Evolutionary conservation across 2,329 filamentous ascomycete species (phyloP).

Genomic region (Trichophyton rubrum): DNA sequence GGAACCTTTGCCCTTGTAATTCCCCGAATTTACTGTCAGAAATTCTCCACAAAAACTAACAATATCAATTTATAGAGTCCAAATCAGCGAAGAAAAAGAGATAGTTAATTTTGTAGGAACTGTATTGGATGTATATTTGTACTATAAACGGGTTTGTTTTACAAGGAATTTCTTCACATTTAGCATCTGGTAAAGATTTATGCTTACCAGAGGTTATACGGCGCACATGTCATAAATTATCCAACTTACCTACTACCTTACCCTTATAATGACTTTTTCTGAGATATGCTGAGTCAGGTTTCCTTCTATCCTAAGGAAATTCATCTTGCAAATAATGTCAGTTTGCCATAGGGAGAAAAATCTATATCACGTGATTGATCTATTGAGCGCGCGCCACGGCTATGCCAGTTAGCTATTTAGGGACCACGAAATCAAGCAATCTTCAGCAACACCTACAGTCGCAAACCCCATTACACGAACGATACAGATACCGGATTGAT

Average conservation of each 20-base stretch:
- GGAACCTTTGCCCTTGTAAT: not conserved
- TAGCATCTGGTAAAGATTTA: not conserved
- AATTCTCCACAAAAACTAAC: not conserved
- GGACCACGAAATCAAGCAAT: not conserved
- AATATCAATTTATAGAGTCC: conserved; percentile 9
- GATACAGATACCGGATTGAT: too few relatives aligned
- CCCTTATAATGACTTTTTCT: not conserved
- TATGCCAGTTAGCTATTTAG: not conserved
- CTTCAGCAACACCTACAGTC: not conserved
- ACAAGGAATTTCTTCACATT: not conserved
- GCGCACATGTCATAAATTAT: not conserved
- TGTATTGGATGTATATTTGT: not conserved
- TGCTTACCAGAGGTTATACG: too few relatives aligned
- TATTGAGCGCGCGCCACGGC: not conserved
- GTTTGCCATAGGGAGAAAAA: not conserved
- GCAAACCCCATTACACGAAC: not conserved
- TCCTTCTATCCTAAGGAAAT: not conserved
- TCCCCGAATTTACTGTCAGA: not conserved
- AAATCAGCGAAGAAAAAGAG: conserved; percentile 11
- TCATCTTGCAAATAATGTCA: too few relatives aligned
- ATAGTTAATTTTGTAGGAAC: not conserved
- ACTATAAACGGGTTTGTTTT: conserved; percentile 4
- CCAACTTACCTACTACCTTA: not conserved
- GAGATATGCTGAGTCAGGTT: not conserved
- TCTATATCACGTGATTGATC: not conserved